Conservation (phyloP, 2,329 filamentous ascomycete genomes). For the Cercospora janseana region DNA sequence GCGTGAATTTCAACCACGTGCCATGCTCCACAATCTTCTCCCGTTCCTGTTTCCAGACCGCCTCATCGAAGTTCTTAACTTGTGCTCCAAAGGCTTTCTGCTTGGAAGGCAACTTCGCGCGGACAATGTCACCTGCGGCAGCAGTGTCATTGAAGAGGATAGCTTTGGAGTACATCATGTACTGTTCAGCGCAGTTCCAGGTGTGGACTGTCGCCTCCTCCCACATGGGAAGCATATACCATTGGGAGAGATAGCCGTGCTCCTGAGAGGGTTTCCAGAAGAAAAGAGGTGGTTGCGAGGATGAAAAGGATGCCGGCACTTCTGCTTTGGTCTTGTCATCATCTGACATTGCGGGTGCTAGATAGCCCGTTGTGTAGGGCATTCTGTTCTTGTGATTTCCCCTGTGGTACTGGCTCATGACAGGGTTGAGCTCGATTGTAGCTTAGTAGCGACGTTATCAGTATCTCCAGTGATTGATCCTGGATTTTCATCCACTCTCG, state of each 20-base stretch:
- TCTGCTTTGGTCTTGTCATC: no score
- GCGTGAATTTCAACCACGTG: conserved; percentile 21
- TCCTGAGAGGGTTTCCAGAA: conserved; percentile 17
- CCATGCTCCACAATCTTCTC: conserved; percentile 15
- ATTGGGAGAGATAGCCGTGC: conserved; percentile 26
- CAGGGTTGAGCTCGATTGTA: no score
- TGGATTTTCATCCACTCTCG: no score
- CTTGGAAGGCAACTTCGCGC: background rate
- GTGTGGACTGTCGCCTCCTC: conserved; percentile 5
- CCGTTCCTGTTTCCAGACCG: conserved; percentile 7
- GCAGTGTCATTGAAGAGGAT: conserved; percentile 14
- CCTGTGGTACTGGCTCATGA: no score
- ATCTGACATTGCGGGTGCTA: no score
- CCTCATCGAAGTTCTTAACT: conserved; percentile 15
- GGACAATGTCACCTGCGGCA: conserved; percentile 13
- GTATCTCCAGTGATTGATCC: no score
- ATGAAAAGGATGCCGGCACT: no score
- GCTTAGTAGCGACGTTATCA: no score
- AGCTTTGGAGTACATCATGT: conserved; percentile 28
- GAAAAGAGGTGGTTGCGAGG: conserved; percentile 10
- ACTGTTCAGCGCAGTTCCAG: conserved; percentile 26
- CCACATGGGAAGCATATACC: conserved; percentile 19
- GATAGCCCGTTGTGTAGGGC: no score
- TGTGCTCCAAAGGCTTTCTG: conserved; percentile 17
- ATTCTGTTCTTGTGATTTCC: no score